A percentile compares a stretch with the other conserved stretches of the same genome.
These are phyloP conservation scores for Pseudocercospora macadamiae DNA, from an alignment of 2,329 filamentous ascomycete genomes.

Conservation along the genomic window DNA sequence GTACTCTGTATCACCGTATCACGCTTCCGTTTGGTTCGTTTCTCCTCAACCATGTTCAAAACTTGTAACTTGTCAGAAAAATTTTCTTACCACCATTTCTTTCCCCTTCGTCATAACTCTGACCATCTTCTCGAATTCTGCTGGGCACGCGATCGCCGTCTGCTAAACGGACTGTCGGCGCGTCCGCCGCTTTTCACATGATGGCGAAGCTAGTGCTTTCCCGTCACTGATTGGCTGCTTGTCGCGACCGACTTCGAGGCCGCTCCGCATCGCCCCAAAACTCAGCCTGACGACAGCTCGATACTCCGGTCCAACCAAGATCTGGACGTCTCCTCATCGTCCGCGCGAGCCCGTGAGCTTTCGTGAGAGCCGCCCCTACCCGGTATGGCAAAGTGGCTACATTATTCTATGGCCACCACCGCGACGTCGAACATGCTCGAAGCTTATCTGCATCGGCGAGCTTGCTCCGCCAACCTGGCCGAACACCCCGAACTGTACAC, in stretches of 20 bases:
- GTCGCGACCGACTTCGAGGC: background rate
- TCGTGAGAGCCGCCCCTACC: too few relatives aligned
- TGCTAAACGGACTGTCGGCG: background rate
- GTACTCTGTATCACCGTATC: background rate
- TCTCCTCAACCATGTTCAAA: constrained; percentile 1
- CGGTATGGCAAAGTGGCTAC: background rate
- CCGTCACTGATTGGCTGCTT: background rate
- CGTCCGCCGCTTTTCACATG: constrained; percentile 2
- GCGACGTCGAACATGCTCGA: background rate
- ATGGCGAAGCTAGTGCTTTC: background rate
- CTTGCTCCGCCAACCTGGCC: background rate
- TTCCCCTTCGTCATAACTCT: background rate
- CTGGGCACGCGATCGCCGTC: background rate
- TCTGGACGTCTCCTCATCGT: background rate
- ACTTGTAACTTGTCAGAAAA: background rate
- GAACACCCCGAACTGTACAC: background rate
- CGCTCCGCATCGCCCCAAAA: constrained; percentile 3
- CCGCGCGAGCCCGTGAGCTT: too few relatives aligned
- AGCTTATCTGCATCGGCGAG: constrained; percentile 2
- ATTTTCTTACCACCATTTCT: background rate
- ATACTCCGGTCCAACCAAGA: background rate
- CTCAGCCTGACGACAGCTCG: constrained; percentile 9
- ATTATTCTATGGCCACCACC: background rate
- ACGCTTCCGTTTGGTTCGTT: constrained; percentile 3
- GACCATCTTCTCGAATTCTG: background rate